Conservation (phyloP, 768 basidiomycete genomes). For the Omphalotus guepiniiformis region DNA sequence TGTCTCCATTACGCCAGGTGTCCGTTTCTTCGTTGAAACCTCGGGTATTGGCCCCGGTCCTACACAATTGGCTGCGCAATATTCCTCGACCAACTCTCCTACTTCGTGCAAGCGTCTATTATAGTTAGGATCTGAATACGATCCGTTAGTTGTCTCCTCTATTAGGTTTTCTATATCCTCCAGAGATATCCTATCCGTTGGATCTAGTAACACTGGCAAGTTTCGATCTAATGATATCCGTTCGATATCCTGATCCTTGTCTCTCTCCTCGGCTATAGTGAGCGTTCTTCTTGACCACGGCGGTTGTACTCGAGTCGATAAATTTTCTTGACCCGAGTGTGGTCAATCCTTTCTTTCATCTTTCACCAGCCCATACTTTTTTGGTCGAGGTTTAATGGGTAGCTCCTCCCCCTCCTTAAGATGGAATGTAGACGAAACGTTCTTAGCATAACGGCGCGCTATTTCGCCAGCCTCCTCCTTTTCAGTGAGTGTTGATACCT, state of each 20-base stretch:
- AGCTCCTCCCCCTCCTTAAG: not conserved
- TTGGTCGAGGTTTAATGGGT: not conserved
- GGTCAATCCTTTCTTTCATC: not conserved
- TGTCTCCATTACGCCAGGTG: not conserved
- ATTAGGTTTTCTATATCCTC: slow-evolving; percentile 6
- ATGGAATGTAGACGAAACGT: not conserved
- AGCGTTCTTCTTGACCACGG: not conserved
- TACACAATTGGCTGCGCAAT: too few species aligned
- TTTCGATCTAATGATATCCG: slow-evolving; percentile 1
- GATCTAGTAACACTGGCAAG: slow-evolving; percentile 6
- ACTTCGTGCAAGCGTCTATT: slow-evolving; percentile 1
- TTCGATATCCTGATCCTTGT: not conserved
- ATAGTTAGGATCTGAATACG: not conserved
- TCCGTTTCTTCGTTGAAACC: too few species aligned
- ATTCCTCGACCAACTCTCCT: slow-evolving; percentile 1
- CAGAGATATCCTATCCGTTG: not conserved
- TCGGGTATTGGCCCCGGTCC: too few species aligned
- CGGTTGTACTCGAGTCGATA: not conserved
- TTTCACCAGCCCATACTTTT: not conserved
- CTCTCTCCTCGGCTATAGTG: not conserved
- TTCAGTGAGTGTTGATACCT: slow-evolving; percentile 4
- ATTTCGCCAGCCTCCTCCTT: not conserved
- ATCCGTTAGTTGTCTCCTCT: not conserved
- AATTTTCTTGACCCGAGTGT: not conserved
- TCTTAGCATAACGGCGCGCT: not conserved